Evolutionary conservation across 1,284 basidiomycete species (phyloP).

Genomic region (Irpex sp.): DNA sequence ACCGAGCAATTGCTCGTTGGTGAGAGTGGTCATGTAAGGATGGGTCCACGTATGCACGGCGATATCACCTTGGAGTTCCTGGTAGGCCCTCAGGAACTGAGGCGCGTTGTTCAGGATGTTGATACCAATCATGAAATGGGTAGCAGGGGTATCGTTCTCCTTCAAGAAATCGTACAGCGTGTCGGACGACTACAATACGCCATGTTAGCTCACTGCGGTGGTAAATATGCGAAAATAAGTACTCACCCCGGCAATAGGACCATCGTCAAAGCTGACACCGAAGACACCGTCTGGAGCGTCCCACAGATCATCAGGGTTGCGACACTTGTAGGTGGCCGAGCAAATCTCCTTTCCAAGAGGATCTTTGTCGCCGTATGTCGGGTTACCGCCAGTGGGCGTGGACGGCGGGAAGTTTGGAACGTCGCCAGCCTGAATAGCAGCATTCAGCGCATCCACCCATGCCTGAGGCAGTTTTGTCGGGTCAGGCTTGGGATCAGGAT

Average conservation of each 20-base stretch:
- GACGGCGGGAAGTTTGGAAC: slow-evolving; percentile 68
- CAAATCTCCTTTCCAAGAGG: slow-evolving; percentile 54
- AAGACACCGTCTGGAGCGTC: slow-evolving; percentile 62
- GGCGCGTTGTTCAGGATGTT: slow-evolving; percentile 61
- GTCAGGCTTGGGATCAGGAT: slow-evolving; percentile 43
- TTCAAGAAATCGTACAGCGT: slow-evolving; percentile 55
- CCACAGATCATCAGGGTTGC: slow-evolving; percentile 59
- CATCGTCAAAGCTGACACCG: slow-evolving; percentile 75
- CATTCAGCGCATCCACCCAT: slow-evolving; percentile 68
- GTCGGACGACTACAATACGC: slow-evolving; percentile 28
- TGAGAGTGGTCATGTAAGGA: slow-evolving; percentile 76
- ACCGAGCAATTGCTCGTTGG: slow-evolving; percentile 66
- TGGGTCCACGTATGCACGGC: slow-evolving; percentile 82
- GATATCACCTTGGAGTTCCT: slow-evolving; percentile 55
- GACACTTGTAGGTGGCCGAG: slow-evolving; percentile 66
- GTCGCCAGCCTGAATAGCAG: slow-evolving; percentile 61
- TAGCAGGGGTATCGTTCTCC: slow-evolving; percentile 57
- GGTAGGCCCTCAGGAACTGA: slow-evolving; percentile 51
- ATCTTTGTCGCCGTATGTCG: slow-evolving; percentile 50
- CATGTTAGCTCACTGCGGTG: not conserved
- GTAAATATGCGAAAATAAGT: not conserved
- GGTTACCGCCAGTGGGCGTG: slow-evolving; percentile 36
- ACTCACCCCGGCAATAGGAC: slow-evolving; percentile 57
- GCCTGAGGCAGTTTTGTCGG: slow-evolving; percentile 44
- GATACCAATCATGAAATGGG: slow-evolving; percentile 82